These are phyloP conservation scores for Xylaria cubensis DNA, from an alignment of 495 filamentous ascomycete species.

Conservation along the genomic window DNA sequence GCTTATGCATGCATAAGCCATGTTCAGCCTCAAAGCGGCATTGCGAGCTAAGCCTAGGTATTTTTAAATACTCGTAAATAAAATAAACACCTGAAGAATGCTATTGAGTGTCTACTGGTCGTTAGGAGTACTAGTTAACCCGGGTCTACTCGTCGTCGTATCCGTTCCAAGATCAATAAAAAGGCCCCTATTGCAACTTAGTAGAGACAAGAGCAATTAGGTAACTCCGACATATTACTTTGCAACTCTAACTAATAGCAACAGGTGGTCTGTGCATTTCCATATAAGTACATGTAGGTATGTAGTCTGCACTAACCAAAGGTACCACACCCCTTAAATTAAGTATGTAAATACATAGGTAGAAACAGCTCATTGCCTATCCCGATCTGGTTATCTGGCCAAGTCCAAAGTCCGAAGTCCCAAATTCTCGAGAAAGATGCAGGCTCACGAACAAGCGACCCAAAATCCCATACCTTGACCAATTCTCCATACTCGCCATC, in stretches of 20 bases:
- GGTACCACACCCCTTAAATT: neutral
- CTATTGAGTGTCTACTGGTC: neutral
- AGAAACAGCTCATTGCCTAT: conserved; percentile 5
- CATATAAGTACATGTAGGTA: neutral
- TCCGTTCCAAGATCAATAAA: neutral
- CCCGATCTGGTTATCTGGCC: conserved; percentile 26
- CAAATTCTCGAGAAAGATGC: conserved; percentile 18
- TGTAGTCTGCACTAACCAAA: neutral
- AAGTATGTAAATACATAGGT: neutral
- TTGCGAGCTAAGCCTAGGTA: too few species aligned
- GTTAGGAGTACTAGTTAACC: neutral
- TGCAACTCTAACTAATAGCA: neutral
- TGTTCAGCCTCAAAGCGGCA: too few species aligned
- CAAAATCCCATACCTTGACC: neutral
- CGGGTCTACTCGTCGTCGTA: neutral
- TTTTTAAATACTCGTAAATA: neutral
- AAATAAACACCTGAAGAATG: neutral
- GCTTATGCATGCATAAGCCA: too few species aligned
- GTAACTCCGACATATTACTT: neutral
- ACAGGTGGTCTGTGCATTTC: neutral
- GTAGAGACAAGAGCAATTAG: neutral
- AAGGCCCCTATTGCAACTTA: neutral
- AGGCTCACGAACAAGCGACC: conserved; percentile 9
- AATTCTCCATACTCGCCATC: conserved; percentile 8
- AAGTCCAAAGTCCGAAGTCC: conserved; percentile 12